Evolutionary conservation across 2,329 filamentous ascomycete genomes (phyloP), one percentile per base, ranked within the genome.

Genomic region (Talaromyces pinophilus): DNA sequence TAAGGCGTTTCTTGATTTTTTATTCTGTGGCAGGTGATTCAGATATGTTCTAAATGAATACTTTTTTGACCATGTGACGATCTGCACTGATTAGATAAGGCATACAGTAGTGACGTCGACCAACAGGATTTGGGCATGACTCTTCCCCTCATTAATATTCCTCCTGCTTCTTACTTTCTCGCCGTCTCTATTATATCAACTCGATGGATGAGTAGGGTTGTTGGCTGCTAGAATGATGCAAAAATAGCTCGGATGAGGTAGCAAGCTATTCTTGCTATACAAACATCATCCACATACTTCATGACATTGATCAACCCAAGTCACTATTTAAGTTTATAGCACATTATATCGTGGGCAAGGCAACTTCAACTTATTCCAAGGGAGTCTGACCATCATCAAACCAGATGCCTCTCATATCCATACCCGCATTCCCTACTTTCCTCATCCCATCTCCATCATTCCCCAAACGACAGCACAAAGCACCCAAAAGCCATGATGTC

Each of bases 401-500:
- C 62, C 42, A 59, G 15, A 65, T 65, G 63, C 63, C 63, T 52
- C 22, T 63, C 55, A 15, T 55, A n/a, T 38, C 64, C 25, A 25
- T 66, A 17, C 44, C 64, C 19, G 60, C 57, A 13, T 67, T 67
- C 54, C 65, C 65, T 6, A 46, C 55, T 0, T 67, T 67, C 35
- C 65, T 67, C 70, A 30, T 63, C 19, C 61, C 50, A 35, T 78
- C 40, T 69, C 77, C 15, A 69, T 82, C 69, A 85, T 86, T 74
- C 83, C 84, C 17, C 81, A 64, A 25, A 69, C 69, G 70, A 69
- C 62, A 33, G 40, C 8, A 40, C 25, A 60, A 46, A 40, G 28
- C 38, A 44, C 35, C 15, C 25, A 10, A 5, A 11, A 46, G n/a
- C 10, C 22, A 30, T 46, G 22, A n/a, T 46, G 22, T 11, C 19